A percentile compares a stretch with the other conserved stretches of the same genome.
Conservation (phyloP, 345 rosid genomes). For the Eucalyptus microcorys region DNA sequence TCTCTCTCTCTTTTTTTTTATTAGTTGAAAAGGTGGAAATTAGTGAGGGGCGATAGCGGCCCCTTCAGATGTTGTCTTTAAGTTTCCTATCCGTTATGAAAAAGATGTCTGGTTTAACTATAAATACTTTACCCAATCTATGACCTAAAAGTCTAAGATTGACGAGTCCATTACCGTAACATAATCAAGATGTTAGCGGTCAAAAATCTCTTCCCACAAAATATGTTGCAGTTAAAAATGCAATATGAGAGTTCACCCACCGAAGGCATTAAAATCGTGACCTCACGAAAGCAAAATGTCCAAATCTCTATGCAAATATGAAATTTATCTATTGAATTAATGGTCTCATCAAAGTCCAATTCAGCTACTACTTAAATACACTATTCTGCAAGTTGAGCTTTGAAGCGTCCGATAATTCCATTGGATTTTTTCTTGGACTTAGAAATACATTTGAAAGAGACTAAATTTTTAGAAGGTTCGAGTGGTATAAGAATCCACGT, state of each 20-base stretch:
- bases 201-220: accelerated
- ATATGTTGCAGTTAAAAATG: neutral
- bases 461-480: neutral
- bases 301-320: neutral
- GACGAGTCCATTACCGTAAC: accelerated
- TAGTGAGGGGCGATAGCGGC: neutral
- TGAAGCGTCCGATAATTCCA: neutral
- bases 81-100: neutral
- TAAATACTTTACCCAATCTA: neutral
- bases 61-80: neutral
- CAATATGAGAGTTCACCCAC: neutral
- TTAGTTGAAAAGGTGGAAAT: neutral
- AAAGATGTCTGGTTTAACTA: no score
- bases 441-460: neutral
- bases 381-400: neutral
- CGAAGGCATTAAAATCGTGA: accelerated
- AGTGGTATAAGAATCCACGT: neutral
- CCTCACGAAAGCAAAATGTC: neutral
- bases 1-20: no score
- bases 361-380: accelerated
- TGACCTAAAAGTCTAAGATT: neutral
- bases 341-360: neutral
- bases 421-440: neutral
- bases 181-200: accelerated
- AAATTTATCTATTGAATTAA: neutral